Conservation (phyloP, 2,329 filamentous ascomycete species). For the Dactylellina haptotyla region DNA sequence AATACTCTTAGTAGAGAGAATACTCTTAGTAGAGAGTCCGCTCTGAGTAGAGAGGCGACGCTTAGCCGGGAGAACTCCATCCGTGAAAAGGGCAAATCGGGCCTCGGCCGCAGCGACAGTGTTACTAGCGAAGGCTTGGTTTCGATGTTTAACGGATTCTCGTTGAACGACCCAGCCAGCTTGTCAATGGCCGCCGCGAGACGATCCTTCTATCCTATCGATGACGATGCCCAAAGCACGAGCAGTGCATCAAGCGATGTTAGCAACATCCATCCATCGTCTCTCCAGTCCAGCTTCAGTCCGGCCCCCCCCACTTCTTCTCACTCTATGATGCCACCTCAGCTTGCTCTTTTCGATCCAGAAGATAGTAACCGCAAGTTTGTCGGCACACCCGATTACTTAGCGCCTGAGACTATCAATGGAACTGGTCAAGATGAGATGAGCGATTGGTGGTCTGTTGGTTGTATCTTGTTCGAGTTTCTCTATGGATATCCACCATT, state of each 20-base stretch:
- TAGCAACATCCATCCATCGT: constrained; percentile 57
- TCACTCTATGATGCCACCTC: constrained; percentile 81
- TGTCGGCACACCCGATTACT: constrained; percentile 95
- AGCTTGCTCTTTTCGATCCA: constrained; percentile 92
- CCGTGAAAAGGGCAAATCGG: constrained; percentile 64
- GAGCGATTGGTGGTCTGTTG: constrained; percentile 99
- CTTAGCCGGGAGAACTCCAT: constrained; percentile 52
- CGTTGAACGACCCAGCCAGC: constrained; percentile 71
- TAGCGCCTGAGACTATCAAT: constrained; percentile 95
- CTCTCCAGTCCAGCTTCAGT: constrained; percentile 50
- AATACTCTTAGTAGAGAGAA: constrained; percentile 69
- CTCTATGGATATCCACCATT: constrained; percentile 93
- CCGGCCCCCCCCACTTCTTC: constrained; percentile 61
- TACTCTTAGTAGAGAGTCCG: constrained; percentile 60
- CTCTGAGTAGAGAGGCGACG: constrained; percentile 69
- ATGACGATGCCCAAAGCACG: constrained; percentile 78
- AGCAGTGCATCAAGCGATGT: constrained; percentile 78
- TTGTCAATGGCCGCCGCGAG: constrained; percentile 58
- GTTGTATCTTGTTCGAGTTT: constrained; percentile 97
- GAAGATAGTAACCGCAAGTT: constrained; percentile 92
- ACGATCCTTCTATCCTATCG: constrained; percentile 70
- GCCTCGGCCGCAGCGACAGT: constrained; percentile 89
- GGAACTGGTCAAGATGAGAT: constrained; percentile 96
- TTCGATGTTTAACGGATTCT: constrained; percentile 83
- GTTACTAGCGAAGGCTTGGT: constrained; percentile 86